Conservation (phyloP, 495 filamentous ascomycete genomes). For the Penicillium pancosmium region DNA sequence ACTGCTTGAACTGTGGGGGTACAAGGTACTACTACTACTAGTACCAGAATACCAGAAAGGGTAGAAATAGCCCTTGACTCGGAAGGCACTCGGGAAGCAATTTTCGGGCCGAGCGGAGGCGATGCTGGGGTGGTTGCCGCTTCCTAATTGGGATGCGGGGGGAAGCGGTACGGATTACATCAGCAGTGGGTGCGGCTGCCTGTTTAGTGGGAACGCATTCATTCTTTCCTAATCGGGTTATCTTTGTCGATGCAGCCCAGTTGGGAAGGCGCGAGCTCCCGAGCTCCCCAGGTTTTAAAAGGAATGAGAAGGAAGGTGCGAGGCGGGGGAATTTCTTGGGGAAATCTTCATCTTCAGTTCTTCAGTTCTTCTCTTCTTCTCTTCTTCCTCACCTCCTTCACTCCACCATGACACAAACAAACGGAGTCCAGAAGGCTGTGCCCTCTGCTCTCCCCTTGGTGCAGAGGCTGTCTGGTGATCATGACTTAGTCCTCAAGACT, state of each 20-base stretch:
- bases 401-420: constrained; percentile 19
- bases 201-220: neutral
- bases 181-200: neutral
- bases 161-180: neutral
- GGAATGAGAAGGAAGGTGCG: neutral
- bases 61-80: neutral
- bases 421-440: constrained; percentile 21
- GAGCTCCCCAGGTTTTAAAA: constrained; percentile 5
- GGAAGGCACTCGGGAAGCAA: neutral
- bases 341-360: neutral
- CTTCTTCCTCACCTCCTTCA: neutral
- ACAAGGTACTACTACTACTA: too few species aligned
- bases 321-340: neutral
- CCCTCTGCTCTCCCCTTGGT: constrained; percentile 26
- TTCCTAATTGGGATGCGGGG: constrained; percentile 2
- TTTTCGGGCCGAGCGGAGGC: neutral
- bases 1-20: too few species aligned
- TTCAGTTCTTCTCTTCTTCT: neutral
- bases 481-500: constrained; percentile 51
- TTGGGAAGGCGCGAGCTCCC: neutral
- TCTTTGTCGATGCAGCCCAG: neutral
- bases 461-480: constrained; percentile 34
- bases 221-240: constrained; percentile 1
- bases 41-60: neutral
- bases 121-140: neutral